phyloP scores from a whole-genome alignment of 2,329 filamentous ascomycete genomes.

The Scleromitrula shiraiana region DNA sequence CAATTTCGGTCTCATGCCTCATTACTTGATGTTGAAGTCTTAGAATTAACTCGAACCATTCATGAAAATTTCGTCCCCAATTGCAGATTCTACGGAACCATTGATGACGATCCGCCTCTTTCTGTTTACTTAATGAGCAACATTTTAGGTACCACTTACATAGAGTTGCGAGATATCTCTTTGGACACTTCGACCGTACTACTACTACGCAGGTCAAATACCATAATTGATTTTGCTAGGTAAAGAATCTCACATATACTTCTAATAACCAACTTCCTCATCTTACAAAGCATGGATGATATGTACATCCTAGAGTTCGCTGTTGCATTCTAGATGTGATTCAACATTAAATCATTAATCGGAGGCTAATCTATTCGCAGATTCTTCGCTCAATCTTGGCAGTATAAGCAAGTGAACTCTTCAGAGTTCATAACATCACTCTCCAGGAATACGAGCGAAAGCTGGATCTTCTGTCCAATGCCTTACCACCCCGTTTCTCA shows the following conservation, averaged over 20 bases:
- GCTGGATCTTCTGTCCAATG: slow-evolving; percentile 1
- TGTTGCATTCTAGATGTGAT: too few relatives aligned
- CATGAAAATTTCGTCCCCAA: background rate
- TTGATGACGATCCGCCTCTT: background rate
- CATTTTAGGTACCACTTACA: background rate
- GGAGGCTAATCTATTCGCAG: too few relatives aligned
- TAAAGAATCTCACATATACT: background rate
- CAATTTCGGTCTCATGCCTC: background rate
- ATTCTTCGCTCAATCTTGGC: slow-evolving; percentile 2
- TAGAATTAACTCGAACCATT: background rate
- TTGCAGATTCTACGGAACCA: background rate
- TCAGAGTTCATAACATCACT: background rate
- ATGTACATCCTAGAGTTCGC: too few relatives aligned
- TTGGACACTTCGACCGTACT: background rate
- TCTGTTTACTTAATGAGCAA: background rate
- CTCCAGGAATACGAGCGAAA: background rate
- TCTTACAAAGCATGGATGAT: too few relatives aligned
- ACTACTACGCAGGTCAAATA: background rate
- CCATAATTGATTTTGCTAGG: background rate
- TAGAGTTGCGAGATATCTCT: background rate
- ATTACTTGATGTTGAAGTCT: background rate
- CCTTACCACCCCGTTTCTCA: slow-evolving; percentile 2
- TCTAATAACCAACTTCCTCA: background rate
- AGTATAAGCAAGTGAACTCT: background rate
- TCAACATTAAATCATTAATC: too few relatives aligned